A percentile compares a stretch with the other conserved stretches of the same genome.
phyloP scores from a whole-genome alignment of 2,329 filamentous ascomycete species.

The Didymella pinodella region DNA sequence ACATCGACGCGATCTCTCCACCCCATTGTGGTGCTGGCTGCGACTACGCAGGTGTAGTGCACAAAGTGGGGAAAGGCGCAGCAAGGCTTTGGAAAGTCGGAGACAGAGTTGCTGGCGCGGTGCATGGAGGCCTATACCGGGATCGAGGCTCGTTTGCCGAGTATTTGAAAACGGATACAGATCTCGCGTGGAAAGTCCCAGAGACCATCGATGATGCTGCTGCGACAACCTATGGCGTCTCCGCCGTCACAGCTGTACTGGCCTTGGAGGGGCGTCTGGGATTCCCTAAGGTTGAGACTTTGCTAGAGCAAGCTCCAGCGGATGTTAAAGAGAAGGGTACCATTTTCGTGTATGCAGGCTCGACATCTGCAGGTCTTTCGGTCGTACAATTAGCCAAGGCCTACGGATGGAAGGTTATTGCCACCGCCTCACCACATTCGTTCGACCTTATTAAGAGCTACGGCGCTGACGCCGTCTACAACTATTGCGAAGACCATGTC shows the following conservation, averaged over 20 bases:
- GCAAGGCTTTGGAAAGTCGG: conserved; percentile 1
- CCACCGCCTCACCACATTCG: conserved; percentile 22
- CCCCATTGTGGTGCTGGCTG: background rate
- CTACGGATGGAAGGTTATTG: conserved; percentile 15
- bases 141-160: conserved; percentile 5
- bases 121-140: conserved; percentile 1
- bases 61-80: conserved; percentile 1
- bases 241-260: conserved; percentile 3
- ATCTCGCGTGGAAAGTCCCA: background rate
- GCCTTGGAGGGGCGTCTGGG: background rate
- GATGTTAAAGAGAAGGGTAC: background rate
- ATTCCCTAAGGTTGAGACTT: background rate
- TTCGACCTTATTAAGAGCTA: conserved; percentile 23
- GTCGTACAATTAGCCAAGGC: conserved; percentile 18
- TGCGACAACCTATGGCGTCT: conserved; percentile 2
- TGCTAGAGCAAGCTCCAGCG: background rate
- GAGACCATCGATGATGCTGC: background rate
- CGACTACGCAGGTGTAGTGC: conserved; percentile 3
- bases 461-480: conserved; percentile 30
- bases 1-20: conserved; percentile 1
- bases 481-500: conserved; percentile 48
- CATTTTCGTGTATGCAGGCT: conserved; percentile 18
- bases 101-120: background rate
- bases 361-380: conserved; percentile 18
- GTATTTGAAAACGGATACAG: background rate